phyloP scores from a whole-genome alignment of 2,329 filamentous ascomycete species.

The Zasmidium citrigriseum region DNA sequence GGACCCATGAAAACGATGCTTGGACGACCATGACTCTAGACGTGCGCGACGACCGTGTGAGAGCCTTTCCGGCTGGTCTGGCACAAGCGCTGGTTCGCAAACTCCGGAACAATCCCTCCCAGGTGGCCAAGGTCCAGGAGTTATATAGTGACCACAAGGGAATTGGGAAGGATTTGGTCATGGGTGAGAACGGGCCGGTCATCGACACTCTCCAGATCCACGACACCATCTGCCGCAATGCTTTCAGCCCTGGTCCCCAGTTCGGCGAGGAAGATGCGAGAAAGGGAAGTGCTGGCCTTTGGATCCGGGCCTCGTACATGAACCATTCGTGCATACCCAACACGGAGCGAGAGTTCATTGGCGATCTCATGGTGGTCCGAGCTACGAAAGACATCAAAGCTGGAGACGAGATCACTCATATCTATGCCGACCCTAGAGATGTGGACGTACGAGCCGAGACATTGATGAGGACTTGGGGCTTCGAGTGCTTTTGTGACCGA shows the following conservation, averaged over 20 bases:
- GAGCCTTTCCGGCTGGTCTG: conserved; percentile 24
- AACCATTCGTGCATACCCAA: conserved; percentile 58
- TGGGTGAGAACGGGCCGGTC: conserved; percentile 38
- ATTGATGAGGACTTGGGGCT: conserved; percentile 22
- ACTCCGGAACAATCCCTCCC: conserved; percentile 43
- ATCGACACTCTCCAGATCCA: conserved; percentile 43
- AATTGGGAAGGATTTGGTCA: conserved; percentile 14
- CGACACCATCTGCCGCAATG: conserved; percentile 45
- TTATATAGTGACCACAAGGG: conserved; percentile 17
- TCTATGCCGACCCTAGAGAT: conserved; percentile 28
- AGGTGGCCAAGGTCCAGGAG: conserved; percentile 24
- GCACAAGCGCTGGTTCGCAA: conserved; percentile 39
- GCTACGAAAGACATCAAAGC: conserved; percentile 46
- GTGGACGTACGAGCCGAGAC: conserved; percentile 10
- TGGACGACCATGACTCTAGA: conserved; percentile 50
- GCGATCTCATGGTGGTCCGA: conserved; percentile 56
- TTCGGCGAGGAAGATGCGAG: conserved; percentile 5
- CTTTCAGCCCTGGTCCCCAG: conserved; percentile 32
- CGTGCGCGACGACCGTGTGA: conserved; percentile 23
- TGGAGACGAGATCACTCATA: conserved; percentile 47
- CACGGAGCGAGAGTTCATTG: conserved; percentile 52
- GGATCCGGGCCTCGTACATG: conserved; percentile 51
- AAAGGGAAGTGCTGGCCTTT: conserved; percentile 44
- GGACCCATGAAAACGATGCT: conserved; percentile 21
- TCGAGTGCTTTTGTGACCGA: conserved; percentile 18